phyloP scores from a whole-genome alignment of 2,329 filamentous ascomycete species.

The Macrophomina pseudophaseolina region DNA sequence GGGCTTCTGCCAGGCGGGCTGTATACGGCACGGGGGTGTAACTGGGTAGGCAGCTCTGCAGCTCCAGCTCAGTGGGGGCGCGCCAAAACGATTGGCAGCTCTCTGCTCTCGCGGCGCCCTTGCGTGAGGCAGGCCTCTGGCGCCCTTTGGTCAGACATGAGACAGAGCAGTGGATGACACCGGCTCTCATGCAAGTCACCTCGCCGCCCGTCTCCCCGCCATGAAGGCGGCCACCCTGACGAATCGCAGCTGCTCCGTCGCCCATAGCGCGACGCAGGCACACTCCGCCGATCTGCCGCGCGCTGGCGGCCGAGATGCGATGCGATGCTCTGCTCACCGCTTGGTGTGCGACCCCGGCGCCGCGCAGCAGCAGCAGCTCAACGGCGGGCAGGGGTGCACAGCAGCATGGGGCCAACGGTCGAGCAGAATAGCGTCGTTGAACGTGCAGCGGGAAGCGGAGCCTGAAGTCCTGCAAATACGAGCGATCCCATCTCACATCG shows the following conservation, averaged over 20 bases:
- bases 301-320: not conserved
- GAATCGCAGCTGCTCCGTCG: slow-evolving; percentile 21
- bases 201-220: slow-evolving; percentile 24
- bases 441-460: slow-evolving; percentile 25
- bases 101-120: slow-evolving; percentile 22
- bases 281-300: slow-evolving; percentile 8
- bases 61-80: slow-evolving; percentile 20
- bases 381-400: slow-evolving; percentile 14
- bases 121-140: slow-evolving; percentile 14
- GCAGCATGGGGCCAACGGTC: slow-evolving; percentile 23
- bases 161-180: slow-evolving; percentile 25
- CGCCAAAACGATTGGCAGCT: slow-evolving; percentile 27
- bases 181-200: slow-evolving; percentile 24
- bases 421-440: slow-evolving; percentile 24
- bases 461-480: slow-evolving; percentile 25
- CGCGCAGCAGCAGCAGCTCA: slow-evolving; percentile 16
- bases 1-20: slow-evolving; percentile 25
- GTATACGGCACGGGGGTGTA: slow-evolving; percentile 26
- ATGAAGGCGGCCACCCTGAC: slow-evolving; percentile 15
- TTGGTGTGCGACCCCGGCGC: slow-evolving; percentile 19
- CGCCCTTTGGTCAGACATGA: slow-evolving; percentile 28
- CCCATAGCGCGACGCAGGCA: slow-evolving; percentile 20
- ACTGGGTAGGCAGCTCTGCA: slow-evolving; percentile 20
- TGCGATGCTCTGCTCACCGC: slow-evolving; percentile 14
- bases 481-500: slow-evolving; percentile 22